Evolutionary conservation across 2,329 filamentous ascomycete species (phyloP).

Genomic region (Fusarium virguliforme): DNA sequence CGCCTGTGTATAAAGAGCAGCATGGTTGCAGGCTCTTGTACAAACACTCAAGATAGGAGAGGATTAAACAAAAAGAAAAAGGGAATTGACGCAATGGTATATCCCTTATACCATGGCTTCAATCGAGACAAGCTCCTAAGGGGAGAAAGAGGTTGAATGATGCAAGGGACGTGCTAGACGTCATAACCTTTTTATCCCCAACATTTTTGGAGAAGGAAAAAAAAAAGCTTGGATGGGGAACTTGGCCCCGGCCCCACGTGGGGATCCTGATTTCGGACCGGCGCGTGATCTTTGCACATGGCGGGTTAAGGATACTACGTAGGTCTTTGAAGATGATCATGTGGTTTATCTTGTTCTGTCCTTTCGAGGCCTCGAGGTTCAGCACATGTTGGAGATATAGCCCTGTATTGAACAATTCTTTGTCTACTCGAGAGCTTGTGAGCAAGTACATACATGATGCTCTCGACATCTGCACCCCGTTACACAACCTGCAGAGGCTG

Average conservation of each 20-base stretch:
- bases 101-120: slow-evolving; percentile 36
- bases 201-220: slow-evolving; percentile 44
- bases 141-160: background rate
- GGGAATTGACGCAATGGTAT: slow-evolving; percentile 16
- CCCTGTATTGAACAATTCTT: background rate
- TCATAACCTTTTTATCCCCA: slow-evolving; percentile 41
- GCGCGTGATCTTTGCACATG: slow-evolving; percentile 27
- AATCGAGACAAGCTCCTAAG: slow-evolving; percentile 18
- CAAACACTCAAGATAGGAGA: background rate
- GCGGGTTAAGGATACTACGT: background rate
- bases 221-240: slow-evolving; percentile 41
- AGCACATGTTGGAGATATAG: background rate
- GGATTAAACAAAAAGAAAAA: background rate
- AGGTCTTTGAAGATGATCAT: slow-evolving; percentile 8
- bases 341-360: background rate
- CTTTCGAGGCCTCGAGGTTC: background rate
- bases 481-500: background rate
- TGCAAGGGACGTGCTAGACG: slow-evolving; percentile 23
- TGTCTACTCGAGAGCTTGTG: background rate
- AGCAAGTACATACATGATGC: background rate
- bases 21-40: slow-evolving; percentile 33
- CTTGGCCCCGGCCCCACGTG: slow-evolving; percentile 39
- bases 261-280: slow-evolving; percentile 6
- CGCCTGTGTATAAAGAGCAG: slow-evolving; percentile 43
- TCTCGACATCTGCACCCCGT: background rate